Evolutionary conservation across 1,284 basidiomycete genomes (phyloP), one percentile per base, ranked within the genome.

Genomic region (Irpex sp.): DNA sequence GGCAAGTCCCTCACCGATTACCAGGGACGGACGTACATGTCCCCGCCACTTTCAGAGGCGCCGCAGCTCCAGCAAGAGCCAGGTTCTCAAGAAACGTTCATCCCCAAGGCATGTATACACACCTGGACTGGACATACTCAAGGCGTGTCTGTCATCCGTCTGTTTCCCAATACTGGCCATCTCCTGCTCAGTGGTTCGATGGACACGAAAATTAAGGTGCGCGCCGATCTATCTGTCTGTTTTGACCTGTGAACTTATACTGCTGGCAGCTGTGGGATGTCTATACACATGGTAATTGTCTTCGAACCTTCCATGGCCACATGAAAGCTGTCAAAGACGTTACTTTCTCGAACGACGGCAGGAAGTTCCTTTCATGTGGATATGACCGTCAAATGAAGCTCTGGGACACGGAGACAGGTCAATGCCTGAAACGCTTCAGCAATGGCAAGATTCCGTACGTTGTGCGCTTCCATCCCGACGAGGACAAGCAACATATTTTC

Each of bases 101-200:
- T 98, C 62, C 97, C 97, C 40, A 97, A 98, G 78, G 82, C 85
- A 13, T 98, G 97, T 78, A 88, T 97, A 66, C 97, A 99, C 74
- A 98, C 97, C 0, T 99, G 94, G 92, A 97, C 94, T 2, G 97
- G 97, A 0, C 97, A 99, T 76, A 99, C 95, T 21, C 94, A 95
- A 76, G 97, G 93, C 51, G 93, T 99, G 4, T 94, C 93, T n/a
- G 92, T 92, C 60, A 88, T 99, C 66, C 90, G 94, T 61, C 81
- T 95, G 49, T 96, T 99, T 78, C 97, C 97, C 5, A 83, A 90
- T 63, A 96, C 93, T 11, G 96, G 96, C 0, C 97, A 99, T 78
- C 80, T 99, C 36, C 75, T 99, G 66, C 85, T 99, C 64, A 96
- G 93, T 72, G 96, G 91, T 0, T 96, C 94, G 62, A 97, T 98